phyloP scores from a whole-genome alignment of 108 stramenopile species.

The Hondaea fermentalgiana region DNA sequence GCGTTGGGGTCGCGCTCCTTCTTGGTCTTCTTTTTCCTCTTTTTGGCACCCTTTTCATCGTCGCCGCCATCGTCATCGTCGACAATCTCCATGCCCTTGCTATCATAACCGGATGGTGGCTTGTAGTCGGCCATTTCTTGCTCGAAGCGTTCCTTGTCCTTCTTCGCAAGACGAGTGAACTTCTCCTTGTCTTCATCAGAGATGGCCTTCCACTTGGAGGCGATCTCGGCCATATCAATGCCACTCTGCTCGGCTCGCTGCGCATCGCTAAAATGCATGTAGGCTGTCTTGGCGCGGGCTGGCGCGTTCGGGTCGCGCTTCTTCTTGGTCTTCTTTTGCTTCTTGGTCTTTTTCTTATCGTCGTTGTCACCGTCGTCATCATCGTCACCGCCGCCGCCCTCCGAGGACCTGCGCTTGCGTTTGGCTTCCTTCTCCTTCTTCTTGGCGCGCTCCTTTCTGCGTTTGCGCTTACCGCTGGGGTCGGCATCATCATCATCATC shows the following conservation, averaged over 20 bases:
- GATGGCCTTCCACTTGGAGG: slow-evolving; percentile 59
- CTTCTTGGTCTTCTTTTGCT: neutral
- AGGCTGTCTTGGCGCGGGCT: neutral
- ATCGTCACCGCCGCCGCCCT: neutral
- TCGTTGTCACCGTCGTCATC: neutral
- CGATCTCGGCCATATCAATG: slow-evolving; percentile 27
- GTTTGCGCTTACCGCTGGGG: neutral
- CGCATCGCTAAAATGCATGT: slow-evolving; percentile 14
- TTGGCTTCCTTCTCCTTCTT: neutral
- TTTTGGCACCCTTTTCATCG: neutral
- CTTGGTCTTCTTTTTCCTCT: neutral
- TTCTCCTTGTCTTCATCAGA: slow-evolving; percentile 37
- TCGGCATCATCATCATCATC: neutral
- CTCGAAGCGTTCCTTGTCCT: slow-evolving; percentile 61
- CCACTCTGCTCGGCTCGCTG: neutral
- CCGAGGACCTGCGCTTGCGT: neutral
- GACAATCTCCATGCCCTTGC: neutral
- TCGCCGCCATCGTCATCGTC: neutral
- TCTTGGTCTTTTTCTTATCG: neutral
- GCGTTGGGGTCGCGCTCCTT: neutral
- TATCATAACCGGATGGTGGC: neutral
- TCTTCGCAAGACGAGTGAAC: slow-evolving; percentile 55
- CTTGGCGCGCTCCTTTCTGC: neutral
- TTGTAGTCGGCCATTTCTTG: slow-evolving; percentile 55
- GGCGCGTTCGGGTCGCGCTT: slow-evolving; percentile 14